Percentiles rank a stretch among this genome's conserved stretches.
These are phyloP conservation scores for Macrolepiota dolichaula DNA, from an alignment of 768 basidiomycete species.

Conservation along the genomic window DNA sequence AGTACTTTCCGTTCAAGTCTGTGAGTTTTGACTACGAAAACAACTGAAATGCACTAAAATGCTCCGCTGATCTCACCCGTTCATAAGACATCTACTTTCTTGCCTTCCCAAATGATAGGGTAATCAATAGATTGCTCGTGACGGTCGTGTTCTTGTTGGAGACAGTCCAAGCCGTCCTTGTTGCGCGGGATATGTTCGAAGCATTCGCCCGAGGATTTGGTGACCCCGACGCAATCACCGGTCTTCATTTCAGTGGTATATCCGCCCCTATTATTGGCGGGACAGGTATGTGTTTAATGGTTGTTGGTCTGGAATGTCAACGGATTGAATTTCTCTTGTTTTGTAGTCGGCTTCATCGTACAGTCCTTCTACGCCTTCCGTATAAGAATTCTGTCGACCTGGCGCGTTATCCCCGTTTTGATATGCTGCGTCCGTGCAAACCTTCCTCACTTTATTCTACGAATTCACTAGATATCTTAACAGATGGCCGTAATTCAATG, in stretches of 20 bases:
- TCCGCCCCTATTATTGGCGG: slow-evolving; percentile 27
- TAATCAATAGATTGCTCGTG: slow-evolving; percentile 22
- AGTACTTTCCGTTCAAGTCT: slow-evolving; percentile 27
- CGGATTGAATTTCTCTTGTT: not conserved
- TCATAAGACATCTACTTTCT: slow-evolving; percentile 27
- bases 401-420: slow-evolving; percentile 6
- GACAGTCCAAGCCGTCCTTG: slow-evolving; percentile 22
- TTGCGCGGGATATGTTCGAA: slow-evolving; percentile 24
- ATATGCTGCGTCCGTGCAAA: slow-evolving; percentile 4
- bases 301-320: no score
- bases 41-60: not conserved
- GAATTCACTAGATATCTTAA: not conserved
- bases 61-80: not conserved
- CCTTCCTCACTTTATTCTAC: not conserved
- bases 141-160: slow-evolving; percentile 26
- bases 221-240: slow-evolving; percentile 20
- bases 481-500: not conserved
- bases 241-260: slow-evolving; percentile 22
- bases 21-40: slow-evolving; percentile 15
- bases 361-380: slow-evolving; percentile 31
- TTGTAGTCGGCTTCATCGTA: slow-evolving; percentile 27
- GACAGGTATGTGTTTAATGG: slow-evolving; percentile 19
- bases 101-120: slow-evolving; percentile 25
- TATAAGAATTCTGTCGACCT: slow-evolving; percentile 25
- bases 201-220: slow-evolving; percentile 27